Percentiles rank a stretch among this genome's conserved stretches.
Conservation (phyloP, 257 asterid species). For the Salvia rosmarinus region DNA sequence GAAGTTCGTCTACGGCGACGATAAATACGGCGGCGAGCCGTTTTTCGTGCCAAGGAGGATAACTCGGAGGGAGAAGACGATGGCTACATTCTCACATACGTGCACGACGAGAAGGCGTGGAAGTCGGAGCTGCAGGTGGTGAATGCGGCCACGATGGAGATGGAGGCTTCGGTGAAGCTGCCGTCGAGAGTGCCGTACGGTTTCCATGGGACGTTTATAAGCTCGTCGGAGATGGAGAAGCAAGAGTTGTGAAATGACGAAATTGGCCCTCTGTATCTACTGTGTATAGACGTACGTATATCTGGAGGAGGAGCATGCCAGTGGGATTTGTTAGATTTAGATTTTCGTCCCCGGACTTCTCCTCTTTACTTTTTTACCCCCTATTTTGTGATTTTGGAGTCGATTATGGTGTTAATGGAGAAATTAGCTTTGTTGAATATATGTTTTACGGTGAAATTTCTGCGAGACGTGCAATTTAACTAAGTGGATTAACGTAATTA, state of each 20-base stretch:
- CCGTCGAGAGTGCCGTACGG: conserved; percentile 90
- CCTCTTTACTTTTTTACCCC: conserved; percentile 12
- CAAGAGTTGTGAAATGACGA: conserved; percentile 38
- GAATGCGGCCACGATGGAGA: conserved; percentile 51
- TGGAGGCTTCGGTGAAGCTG: conserved; percentile 55
- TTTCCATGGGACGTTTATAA: conserved; percentile 77
- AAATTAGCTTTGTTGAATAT: too few species aligned
- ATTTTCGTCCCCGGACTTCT: conserved; percentile 50
- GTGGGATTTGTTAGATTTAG: conserved; percentile 46
- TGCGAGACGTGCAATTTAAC: too few species aligned
- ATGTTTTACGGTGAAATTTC: too few species aligned
- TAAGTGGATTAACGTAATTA: too few species aligned
- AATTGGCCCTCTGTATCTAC: background rate
- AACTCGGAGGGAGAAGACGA: conserved; percentile 50
- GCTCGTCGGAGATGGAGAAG: conserved; percentile 47
- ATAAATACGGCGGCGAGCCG: conserved; percentile 70
- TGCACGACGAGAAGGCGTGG: conserved; percentile 61
- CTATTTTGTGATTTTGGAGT: conserved; percentile 24
- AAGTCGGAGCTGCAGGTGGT: conserved; percentile 69
- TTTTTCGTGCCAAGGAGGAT: conserved; percentile 51
- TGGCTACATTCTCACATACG: conserved; percentile 58
- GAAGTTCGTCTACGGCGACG: conserved; percentile 52
- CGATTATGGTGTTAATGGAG: conserved; percentile 21
- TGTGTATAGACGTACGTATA: background rate
- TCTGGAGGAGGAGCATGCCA: conserved; percentile 17